A percentile compares a stretch with the other conserved stretches of the same genome.
Conservation (phyloP, 148 eudicot genomes). For the Vaccinium darrowii region DNA sequence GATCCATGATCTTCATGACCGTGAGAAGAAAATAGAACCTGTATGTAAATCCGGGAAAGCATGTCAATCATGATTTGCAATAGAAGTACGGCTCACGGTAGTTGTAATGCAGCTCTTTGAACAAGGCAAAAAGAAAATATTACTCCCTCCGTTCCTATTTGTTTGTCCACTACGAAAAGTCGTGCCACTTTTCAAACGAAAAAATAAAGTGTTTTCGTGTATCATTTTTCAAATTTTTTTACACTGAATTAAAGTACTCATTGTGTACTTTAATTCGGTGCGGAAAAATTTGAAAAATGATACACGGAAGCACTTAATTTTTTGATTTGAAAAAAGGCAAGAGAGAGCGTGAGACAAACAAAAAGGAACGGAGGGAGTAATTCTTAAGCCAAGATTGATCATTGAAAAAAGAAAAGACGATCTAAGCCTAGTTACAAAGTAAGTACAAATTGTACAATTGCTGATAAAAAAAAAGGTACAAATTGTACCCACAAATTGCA, state of each 20-base stretch:
- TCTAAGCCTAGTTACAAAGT: neutral
- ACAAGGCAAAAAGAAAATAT: neutral
- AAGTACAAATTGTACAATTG: neutral
- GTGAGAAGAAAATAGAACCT: conserved; percentile 62
- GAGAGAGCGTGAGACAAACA: too few relatives aligned
- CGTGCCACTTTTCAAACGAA: too few relatives aligned
- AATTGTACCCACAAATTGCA: neutral
- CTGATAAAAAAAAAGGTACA: neutral
- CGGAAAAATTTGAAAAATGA: too few relatives aligned
- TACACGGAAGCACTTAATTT: too few relatives aligned
- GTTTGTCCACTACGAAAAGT: too few relatives aligned
- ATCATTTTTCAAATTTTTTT: too few relatives aligned
- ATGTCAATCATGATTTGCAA: neutral
- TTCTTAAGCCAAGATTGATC: neutral
- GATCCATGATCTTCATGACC: conserved; percentile 37
- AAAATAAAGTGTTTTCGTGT: too few relatives aligned
- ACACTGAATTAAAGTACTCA: too few relatives aligned
- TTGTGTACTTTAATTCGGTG: too few relatives aligned
- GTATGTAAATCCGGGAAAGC: conserved; percentile 16
- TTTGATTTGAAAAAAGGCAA: too few relatives aligned
- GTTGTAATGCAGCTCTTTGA: neutral
- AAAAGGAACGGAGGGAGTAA: too few relatives aligned
- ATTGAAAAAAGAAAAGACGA: neutral
- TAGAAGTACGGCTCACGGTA: neutral
- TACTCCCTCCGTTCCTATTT: too few relatives aligned